A percentile compares a stretch with the other conserved stretches of the same genome.
These are phyloP conservation scores for Coffea eugenioides DNA, from an alignment of 257 asterid genomes.

Conservation along the genomic window DNA sequence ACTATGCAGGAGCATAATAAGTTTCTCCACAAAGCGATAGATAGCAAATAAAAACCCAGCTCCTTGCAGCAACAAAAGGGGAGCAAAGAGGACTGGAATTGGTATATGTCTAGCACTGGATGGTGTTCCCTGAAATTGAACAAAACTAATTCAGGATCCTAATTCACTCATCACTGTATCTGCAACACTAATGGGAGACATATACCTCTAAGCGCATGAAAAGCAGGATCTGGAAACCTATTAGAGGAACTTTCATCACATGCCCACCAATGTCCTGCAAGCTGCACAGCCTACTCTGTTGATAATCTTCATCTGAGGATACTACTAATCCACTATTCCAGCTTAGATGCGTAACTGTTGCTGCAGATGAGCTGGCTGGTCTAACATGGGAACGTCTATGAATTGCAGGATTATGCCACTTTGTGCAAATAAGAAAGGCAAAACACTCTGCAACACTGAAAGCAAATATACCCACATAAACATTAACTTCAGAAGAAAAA, in stretches of 20 bases:
- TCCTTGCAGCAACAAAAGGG: slow-evolving; percentile 90
- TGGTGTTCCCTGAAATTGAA: slow-evolving; percentile 78
- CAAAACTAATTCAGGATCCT: slow-evolving; percentile 13
- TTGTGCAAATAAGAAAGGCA: slow-evolving; percentile 91
- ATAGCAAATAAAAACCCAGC: slow-evolving; percentile 72
- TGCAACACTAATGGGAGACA: slow-evolving; percentile 8
- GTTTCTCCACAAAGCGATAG: slow-evolving; percentile 57
- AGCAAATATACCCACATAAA: slow-evolving; percentile 26
- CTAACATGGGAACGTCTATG: slow-evolving; percentile 58
- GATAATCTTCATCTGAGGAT: slow-evolving; percentile 62
- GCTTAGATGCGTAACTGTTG: slow-evolving; percentile 42
- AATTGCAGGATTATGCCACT: slow-evolving; percentile 94
- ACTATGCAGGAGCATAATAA: slow-evolving; percentile 30
- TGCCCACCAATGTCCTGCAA: slow-evolving; percentile 95
- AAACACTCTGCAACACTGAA: slow-evolving; percentile 92
- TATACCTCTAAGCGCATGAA: slow-evolving; percentile 91
- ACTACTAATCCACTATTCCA: slow-evolving; percentile 50
- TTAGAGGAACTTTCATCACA: slow-evolving; percentile 79
- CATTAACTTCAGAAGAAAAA: slow-evolving; percentile 10
- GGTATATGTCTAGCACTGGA: slow-evolving; percentile 64
- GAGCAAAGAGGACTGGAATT: slow-evolving; percentile 68
- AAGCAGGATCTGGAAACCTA: slow-evolving; percentile 73
- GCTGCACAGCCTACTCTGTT: slow-evolving; percentile 62
- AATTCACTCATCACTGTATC: background rate
- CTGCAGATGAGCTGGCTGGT: slow-evolving; percentile 55